These are phyloP conservation scores for Farysia itapuensis DNA, from an alignment of 1,284 basidiomycete species.

Conservation along the genomic window DNA sequence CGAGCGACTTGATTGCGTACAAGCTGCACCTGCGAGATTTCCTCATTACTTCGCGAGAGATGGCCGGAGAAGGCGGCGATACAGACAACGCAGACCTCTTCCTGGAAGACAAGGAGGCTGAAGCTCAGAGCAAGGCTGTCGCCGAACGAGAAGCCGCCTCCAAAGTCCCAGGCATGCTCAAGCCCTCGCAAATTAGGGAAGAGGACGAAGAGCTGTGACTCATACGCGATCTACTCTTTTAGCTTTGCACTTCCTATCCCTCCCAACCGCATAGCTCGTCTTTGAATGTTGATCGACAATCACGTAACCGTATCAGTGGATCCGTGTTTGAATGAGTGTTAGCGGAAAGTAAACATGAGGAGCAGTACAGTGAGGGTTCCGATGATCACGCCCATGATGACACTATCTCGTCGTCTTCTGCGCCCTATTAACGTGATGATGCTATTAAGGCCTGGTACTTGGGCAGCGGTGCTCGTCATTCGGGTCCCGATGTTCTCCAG, in stretches of 20 bases:
- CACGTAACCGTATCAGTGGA: no score
- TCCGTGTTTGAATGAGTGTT: no score
- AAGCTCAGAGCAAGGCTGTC: conserved; percentile 70
- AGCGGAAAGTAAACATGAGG: conserved; percentile 67
- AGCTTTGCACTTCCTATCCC: no score
- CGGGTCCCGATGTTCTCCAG: conserved; percentile 77
- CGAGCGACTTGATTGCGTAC: conserved; percentile 74
- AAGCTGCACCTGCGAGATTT: conserved; percentile 84
- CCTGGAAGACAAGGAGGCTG: conserved; percentile 92
- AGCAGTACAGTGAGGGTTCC: conserved; percentile 79
- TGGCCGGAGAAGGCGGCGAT: conserved; percentile 43
- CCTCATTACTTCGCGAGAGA: conserved; percentile 66
- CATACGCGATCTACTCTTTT: conserved; percentile 45
- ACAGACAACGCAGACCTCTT: conserved; percentile 80
- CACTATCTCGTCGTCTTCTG: conserved; percentile 80
- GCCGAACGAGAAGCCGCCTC: conserved; percentile 85
- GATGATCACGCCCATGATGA: conserved; percentile 84
- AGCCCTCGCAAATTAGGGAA: conserved; percentile 66
- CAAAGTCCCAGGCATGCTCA: conserved; percentile 97
- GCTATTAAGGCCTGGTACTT: conserved; percentile 90
- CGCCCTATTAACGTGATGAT: conserved; percentile 88
- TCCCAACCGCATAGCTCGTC: neutral
- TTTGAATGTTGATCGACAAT: no score
- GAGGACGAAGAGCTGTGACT: conserved; percentile 56
- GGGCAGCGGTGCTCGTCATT: conserved; percentile 70